Base-by-base conservation (phyloP, 2,329 filamentous ascomycete species). In the Epichloe glyceriae region DNA sequence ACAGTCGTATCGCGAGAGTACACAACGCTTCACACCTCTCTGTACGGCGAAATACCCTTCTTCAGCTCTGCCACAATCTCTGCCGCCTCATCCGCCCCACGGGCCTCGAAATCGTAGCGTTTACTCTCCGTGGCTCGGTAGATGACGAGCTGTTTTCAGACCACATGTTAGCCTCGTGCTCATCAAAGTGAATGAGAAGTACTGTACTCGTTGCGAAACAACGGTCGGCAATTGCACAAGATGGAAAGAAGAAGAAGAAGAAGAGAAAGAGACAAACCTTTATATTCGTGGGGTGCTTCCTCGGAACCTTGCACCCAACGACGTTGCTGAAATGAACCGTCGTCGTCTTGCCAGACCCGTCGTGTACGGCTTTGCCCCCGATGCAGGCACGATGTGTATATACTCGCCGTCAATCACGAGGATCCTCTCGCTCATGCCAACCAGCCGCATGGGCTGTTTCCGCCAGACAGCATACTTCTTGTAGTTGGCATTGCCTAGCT, bases 361-460 rank as follows among this genome's bases (percentile, higher is more conserved):
- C 80, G 53, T 80, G 76, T 52, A 81, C 69, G 11, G 80, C 78
- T 62, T 85, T 86, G 38, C 82, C 82, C 76, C 76, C 2, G 78
- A 78, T 2, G 79, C 74, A 26, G 87, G 86, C 76, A 88, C 84
- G 59, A 94, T 88, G 66, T 91, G 86, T 54, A 94, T 80, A 64
- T 90, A 93, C 64, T 94, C 88, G 53, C 86, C 86, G 59, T 91
- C 87, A 56, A 94, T 87, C 45, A 85, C 82, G 41, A 93, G 71
- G 10, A 88, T 79, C 52, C 86, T 80, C 58, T 89, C 85, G 53
- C 86, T 86, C 60, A 85, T 78, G 4, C 80, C 82, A 41, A 86
- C 82, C 59, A 93, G 85, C 22, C 85, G 82, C 77, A 93, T 88
- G 8, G 85, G 83, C 65, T 90, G 86, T 66, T 89, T 88, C 55